Percentiles rank a stretch among this genome's conserved stretches.
Evolutionary conservation across 352 stramenopile species (phyloP).

Genomic region (Phytophthora syringae): DNA sequence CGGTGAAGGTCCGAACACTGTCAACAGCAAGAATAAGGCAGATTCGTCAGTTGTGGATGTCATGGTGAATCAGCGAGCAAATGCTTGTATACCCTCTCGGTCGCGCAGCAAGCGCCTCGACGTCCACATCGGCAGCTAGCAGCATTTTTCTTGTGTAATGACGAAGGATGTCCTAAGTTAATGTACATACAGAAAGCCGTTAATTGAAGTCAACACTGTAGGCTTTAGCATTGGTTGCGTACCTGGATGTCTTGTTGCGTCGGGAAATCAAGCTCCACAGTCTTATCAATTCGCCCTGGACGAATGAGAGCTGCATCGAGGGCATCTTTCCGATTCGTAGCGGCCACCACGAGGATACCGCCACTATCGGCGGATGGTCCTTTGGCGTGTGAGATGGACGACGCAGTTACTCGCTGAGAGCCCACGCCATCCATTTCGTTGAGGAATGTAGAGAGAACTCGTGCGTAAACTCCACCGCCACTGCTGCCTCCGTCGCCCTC

Average conservation of each 20-base stretch:
- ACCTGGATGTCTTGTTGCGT: slow-evolving; percentile 53
- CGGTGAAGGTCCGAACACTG: slow-evolving; percentile 53
- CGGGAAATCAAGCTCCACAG: slow-evolving; percentile 65
- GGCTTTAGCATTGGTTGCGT: neutral
- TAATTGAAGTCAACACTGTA: slow-evolving; percentile 1
- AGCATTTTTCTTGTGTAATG: slow-evolving; percentile 79
- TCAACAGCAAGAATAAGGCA: slow-evolving; percentile 5
- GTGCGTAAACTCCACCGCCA: slow-evolving; percentile 71
- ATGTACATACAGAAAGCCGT: slow-evolving; percentile 11
- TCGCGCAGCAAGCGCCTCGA: slow-evolving; percentile 46
- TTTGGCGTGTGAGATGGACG: slow-evolving; percentile 21
- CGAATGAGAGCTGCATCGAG: slow-evolving; percentile 79
- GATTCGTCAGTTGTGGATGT: neutral
- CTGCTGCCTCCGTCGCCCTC: slow-evolving; percentile 43
- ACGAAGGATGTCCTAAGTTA: slow-evolving; percentile 63
- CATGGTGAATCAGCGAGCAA: neutral
- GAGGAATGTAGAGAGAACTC: slow-evolving; percentile 84
- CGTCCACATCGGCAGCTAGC: slow-evolving; percentile 59
- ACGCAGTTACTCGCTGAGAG: slow-evolving; percentile 26
- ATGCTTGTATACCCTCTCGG: slow-evolving; percentile 41
- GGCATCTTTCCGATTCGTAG: slow-evolving; percentile 74
- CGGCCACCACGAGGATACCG: slow-evolving; percentile 74
- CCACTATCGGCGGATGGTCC: slow-evolving; percentile 18
- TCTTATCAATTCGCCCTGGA: slow-evolving; percentile 83
- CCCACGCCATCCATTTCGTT: slow-evolving; percentile 89